These are phyloP conservation scores for Neurospora discreta DNA, from an alignment of 495 filamentous ascomycete species.

Conservation along the genomic window DNA sequence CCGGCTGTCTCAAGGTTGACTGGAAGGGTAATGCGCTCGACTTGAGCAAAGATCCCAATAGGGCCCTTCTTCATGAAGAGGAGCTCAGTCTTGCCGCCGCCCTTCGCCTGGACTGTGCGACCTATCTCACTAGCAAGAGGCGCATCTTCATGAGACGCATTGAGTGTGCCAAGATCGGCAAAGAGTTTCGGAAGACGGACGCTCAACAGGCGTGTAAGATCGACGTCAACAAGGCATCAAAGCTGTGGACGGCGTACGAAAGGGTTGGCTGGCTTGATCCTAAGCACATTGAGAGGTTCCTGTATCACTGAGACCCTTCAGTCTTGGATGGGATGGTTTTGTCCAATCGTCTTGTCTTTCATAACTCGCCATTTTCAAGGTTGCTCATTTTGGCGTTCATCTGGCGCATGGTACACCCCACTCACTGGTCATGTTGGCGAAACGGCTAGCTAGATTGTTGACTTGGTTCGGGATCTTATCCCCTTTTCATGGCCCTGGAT, in stretches of 20 bases:
- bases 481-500: neutral
- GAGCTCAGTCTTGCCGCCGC: slow-evolving; percentile 71
- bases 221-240: slow-evolving; percentile 97
- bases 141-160: slow-evolving; percentile 77
- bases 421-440: neutral
- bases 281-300: slow-evolving; percentile 44
- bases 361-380: neutral
- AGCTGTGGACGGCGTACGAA: slow-evolving; percentile 86
- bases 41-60: slow-evolving; percentile 67
- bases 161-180: slow-evolving; percentile 54
- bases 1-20: slow-evolving; percentile 68
- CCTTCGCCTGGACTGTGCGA: slow-evolving; percentile 77
- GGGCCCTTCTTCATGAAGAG: slow-evolving; percentile 62
- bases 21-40: slow-evolving; percentile 80
- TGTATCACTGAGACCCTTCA: slow-evolving; percentile 16
- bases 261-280: slow-evolving; percentile 78
- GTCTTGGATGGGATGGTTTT: neutral
- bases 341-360: slow-evolving; percentile 3
- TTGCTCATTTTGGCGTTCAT: neutral
- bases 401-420: neutral
- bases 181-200: slow-evolving; percentile 96
- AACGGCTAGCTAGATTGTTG: neutral
- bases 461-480: neutral
- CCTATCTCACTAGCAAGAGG: slow-evolving; percentile 90
- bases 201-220: slow-evolving; percentile 96